A percentile compares a stretch with the other conserved stretches of the same genome.
Evolutionary conservation across 768 basidiomycete species (phyloP).

Genomic region (Auriscalpium vulgare): DNA sequence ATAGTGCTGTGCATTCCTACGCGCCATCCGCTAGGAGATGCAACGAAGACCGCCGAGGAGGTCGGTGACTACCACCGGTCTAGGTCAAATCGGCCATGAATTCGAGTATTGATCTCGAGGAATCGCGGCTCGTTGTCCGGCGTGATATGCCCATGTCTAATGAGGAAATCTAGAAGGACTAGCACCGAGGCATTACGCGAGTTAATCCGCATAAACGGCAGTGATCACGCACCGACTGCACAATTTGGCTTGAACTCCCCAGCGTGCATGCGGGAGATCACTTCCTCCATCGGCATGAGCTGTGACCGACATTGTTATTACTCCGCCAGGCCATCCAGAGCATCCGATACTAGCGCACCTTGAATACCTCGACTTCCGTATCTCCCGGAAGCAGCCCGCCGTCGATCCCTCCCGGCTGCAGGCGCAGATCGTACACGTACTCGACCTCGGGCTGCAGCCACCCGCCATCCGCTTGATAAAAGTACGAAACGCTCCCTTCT

Average conservation of each 20-base stretch:
- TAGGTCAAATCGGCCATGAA: conserved; percentile 68
- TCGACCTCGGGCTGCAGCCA: conserved; percentile 88
- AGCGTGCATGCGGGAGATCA: conserved; percentile 54
- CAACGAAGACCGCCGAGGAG: too few relatives aligned
- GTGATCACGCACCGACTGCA: conserved; percentile 52
- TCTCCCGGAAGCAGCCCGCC: conserved; percentile 72
- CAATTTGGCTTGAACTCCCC: conserved; percentile 92
- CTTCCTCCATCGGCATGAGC: conserved; percentile 58
- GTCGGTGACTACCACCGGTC: conserved; percentile 35
- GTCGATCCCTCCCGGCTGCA: conserved; percentile 46
- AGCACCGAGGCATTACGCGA: background rate
- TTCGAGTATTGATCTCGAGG: conserved; percentile 62
- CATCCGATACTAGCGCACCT: conserved; percentile 37
- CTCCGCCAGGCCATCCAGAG: too few relatives aligned
- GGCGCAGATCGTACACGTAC: conserved; percentile 77
- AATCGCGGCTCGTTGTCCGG: conserved; percentile 83
- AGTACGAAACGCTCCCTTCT: conserved; percentile 75
- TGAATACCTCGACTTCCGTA: conserved; percentile 91
- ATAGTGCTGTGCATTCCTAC: too few relatives aligned
- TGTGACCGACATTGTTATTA: conserved; percentile 20
- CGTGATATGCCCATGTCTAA: conserved; percentile 79
- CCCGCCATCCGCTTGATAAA: conserved; percentile 56
- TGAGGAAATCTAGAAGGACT: conserved; percentile 87
- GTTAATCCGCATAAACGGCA: background rate
- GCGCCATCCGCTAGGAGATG: too few relatives aligned